These are phyloP conservation scores for Aspergillus funiculosus DNA, from an alignment of 495 filamentous ascomycete genomes.

Conservation along the genomic window DNA sequence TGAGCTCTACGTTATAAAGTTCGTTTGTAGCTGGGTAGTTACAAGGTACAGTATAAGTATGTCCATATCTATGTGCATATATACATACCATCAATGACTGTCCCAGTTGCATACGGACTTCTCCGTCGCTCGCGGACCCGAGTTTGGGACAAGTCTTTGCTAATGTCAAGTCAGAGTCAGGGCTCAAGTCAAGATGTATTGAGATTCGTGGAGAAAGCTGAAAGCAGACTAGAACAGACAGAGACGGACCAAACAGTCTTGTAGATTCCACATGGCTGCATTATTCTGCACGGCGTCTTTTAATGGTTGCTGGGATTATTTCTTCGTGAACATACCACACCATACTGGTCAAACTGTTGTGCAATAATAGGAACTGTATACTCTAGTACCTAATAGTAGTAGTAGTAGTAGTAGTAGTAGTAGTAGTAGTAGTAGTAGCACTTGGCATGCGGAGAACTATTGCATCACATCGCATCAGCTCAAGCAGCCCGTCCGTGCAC, in stretches of 20 bases:
- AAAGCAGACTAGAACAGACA: not conserved
- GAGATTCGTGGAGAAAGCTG: not conserved
- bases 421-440: no score
- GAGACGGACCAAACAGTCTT: not conserved
- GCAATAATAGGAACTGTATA: slow-evolving; percentile 4
- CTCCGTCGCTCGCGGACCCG: no score
- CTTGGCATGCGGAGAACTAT: slow-evolving; percentile 14
- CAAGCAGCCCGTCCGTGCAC: slow-evolving; percentile 12
- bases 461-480: slow-evolving; percentile 17
- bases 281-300: slow-evolving; percentile 5
- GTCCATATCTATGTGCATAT: no score
- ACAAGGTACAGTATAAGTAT: no score
- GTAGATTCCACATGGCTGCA: slow-evolving; percentile 4
- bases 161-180: not conserved
- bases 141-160: no score
- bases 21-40: no score
- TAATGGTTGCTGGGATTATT: no score
- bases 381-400: not conserved
- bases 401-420: no score
- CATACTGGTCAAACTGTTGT: not conserved
- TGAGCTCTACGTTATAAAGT: no score
- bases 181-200: not conserved
- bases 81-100: no score
- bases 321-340: slow-evolving; percentile 7
- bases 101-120: no score